Evolutionary conservation across 176 grass and related monocot species (phyloP), one percentile per base, ranked within the genome.

Genomic region (Dactylis glomerata): DNA sequence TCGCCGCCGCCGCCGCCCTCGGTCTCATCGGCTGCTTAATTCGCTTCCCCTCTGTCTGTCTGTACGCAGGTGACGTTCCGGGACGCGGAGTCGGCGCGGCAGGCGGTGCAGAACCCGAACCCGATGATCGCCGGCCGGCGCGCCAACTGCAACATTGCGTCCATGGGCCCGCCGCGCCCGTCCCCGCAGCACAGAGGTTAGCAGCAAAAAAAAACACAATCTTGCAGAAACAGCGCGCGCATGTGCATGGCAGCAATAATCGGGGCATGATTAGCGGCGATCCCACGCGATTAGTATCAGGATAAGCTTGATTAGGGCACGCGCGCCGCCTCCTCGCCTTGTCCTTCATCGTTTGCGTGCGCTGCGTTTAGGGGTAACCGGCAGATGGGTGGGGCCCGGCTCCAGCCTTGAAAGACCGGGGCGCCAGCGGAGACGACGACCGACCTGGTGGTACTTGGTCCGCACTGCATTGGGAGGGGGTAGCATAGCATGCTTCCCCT

Each of bases 91-190:
- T 57, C 96, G 13, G 96, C 96, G 57, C 77, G 76, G 68, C 87
- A 82, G 78, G 81, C 96, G 32, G 96, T 99, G 88, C 89, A 73
- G 81, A 79, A 96, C 24, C 93, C 89, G 28, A 99, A 99, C 83
- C 96, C 93, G 56, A 68, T 94, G 84, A 99, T 99, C 77, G 91
- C 89, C 80, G 89, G 93, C 36, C 86, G 96, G 78, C 93, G 91
- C 41, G 96, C 96, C 73, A 99, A 99, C 87, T 99, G 96, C 87
- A 99, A 99, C 93, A 99, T 99, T 92, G 96, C 96, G 19, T 87
- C 96, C 27, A 41, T 86, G 83, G 91, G 91, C 17, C 92, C 89
- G 84, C 89, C 93, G 63, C 82, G 91, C n/a, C 77, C 89, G 10
- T 50, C 89, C 61, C 87, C 78, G 63, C 79, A 85, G 26, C 6